These are phyloP conservation scores for Linnemannia hyalina DNA, from an alignment of 192 early-diverging fungal species.

Conservation along the genomic window DNA sequence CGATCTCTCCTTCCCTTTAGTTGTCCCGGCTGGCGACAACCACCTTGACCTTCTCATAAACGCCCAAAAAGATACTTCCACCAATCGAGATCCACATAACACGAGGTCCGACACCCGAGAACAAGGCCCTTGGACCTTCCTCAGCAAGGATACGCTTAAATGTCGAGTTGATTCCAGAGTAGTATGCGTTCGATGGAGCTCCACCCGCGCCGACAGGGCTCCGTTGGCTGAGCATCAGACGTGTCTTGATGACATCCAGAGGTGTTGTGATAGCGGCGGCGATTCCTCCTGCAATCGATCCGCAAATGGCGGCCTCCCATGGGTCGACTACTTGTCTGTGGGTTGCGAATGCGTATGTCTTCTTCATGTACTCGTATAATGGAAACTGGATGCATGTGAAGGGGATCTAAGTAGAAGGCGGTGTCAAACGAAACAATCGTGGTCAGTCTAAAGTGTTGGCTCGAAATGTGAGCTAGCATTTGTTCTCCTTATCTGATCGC, in stretches of 20 bases:
- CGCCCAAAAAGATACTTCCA: constrained; percentile 95
- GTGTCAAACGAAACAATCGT: neutral
- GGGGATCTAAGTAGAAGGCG: constrained; percentile 72
- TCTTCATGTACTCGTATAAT: constrained; percentile 92
- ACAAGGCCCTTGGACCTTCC: constrained; percentile 83
- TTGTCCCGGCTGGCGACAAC: constrained; percentile 1
- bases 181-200: constrained; percentile 62
- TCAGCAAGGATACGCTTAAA: constrained; percentile 80
- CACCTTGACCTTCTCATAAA: constrained; percentile 85
- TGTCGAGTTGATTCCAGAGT: constrained; percentile 78
- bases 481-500: neutral
- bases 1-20: neutral
- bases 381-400: constrained; percentile 98
- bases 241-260: constrained; percentile 95
- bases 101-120: constrained; percentile 93
- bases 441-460: neutral
- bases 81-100: constrained; percentile 97
- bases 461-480: neutral
- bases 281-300: constrained; percentile 88
- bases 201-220: constrained; percentile 10
- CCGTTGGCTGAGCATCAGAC: constrained; percentile 93
- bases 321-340: constrained; percentile 67
- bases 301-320: constrained; percentile 89
- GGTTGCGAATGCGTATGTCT: constrained; percentile 61
- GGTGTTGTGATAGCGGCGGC: constrained; percentile 95